Base-by-base conservation (phyloP, 2,329 filamentous ascomycete species). In the Phialocephala sp. region DNA sequence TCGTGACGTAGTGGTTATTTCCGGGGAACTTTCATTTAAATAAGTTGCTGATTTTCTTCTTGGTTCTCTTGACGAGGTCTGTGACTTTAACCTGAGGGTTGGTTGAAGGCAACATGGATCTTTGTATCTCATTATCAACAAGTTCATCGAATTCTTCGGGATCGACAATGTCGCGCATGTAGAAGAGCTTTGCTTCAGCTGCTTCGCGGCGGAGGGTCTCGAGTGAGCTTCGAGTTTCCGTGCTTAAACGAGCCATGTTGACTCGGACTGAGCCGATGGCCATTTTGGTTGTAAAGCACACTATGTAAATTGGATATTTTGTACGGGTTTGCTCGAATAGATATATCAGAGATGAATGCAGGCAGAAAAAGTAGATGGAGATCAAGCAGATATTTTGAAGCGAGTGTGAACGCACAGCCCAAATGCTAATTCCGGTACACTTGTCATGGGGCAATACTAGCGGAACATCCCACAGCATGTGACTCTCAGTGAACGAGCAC, bases 161-260 rank as follows among this genome's bases (percentile, higher is more conserved):
- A 18, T 62, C 52, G 11, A 55, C 43, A 5, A 64, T 56, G 20
- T 72, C 69, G 24, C 63, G 62, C 54, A 69, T 63, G 63, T 70
- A 71, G 61, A 65, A 70, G 47, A 72, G 58, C 45, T 70, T 72
- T 39, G 47, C 36, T 62, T 72, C 71, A 6, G 37, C 59, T 12
- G 63, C 45, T 47, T 67, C 64, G 22, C 61, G 54, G 35, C 60
- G 59, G 8, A 62, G 22, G 20, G 41, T 32, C 36, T 57, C 15
- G 54, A 63, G 66, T 15, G 50, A 55, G 43, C 59, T 36, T 50
- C 27, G 15, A 12, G 32, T 59, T 39, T 65, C 27, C 9, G 39
- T 50, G 55, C 58, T 59, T 27, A 57, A 39, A 45, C 62, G 62
- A 56, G 59, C 20, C 22, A 66, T 45, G 61, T 67, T 69, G 22